Evolutionary conservation across 306 rosid species (phyloP).

Genomic region (Hippophae tibetana): DNA sequence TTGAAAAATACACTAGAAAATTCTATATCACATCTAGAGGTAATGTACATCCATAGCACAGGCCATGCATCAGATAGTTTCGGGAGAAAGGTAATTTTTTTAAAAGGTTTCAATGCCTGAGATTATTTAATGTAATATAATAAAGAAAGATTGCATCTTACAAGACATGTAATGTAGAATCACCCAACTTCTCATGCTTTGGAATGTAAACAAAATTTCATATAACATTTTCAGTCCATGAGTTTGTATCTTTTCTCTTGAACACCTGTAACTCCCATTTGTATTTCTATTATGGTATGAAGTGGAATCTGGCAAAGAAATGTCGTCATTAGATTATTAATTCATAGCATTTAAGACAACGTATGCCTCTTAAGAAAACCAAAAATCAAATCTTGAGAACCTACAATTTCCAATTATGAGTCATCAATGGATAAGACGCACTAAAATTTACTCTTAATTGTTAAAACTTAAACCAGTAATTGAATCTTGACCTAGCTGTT

Average conservation of each 20-base stretch:
- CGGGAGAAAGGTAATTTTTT: no score
- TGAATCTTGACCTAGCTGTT: no score
- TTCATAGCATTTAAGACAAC: background rate
- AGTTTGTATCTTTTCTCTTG: conserved; percentile 96
- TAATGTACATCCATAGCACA: no score
- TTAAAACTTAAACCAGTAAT: no score
- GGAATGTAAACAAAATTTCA: background rate
- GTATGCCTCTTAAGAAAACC: background rate
- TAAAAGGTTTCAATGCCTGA: no score
- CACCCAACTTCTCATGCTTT: conserved; percentile 16
- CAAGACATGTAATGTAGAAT: conserved; percentile 19
- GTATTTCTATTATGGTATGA: conserved; percentile 94
- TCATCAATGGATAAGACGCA: background rate
- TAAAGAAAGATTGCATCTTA: no score
- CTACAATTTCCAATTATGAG: background rate
- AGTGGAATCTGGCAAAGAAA: conserved; percentile 69
- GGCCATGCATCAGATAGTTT: no score
- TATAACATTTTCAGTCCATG: conserved; percentile 46
- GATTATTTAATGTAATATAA: no score
- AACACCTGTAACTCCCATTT: conserved; percentile 97
- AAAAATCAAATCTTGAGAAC: conserved; percentile 1
- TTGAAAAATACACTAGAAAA: no score
- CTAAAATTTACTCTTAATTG: background rate
- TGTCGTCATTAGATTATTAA: background rate
- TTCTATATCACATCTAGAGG: no score